Evolutionary conservation across 495 filamentous ascomycete species (phyloP).

Genomic region (Hyaloscypha bicolor): DNA sequence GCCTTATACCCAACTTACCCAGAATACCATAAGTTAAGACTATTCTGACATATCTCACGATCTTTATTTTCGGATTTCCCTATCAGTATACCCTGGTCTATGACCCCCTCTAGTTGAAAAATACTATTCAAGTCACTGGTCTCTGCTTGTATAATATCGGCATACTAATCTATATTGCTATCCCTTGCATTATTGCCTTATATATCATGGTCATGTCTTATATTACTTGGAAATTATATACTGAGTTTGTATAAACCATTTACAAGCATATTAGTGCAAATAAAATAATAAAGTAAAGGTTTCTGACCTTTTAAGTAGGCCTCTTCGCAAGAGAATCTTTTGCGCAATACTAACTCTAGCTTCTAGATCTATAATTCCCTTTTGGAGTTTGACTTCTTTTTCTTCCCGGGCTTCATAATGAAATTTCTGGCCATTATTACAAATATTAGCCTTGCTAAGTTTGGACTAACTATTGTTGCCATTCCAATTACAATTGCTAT

Average conservation of each 20-base stretch:
- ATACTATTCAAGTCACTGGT: slow-evolving; percentile 98
- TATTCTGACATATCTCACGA: slow-evolving; percentile 84
- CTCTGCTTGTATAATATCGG: slow-evolving; percentile 91
- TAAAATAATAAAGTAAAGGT: slow-evolving; percentile 92
- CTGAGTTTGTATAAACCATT: slow-evolving; percentile 99
- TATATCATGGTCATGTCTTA: slow-evolving; percentile 71
- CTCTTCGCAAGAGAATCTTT: neutral
- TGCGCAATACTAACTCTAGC: too few relatives aligned
- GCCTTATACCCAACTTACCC: slow-evolving; percentile 35
- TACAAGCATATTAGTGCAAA: slow-evolving; percentile 99
- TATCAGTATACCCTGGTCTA: slow-evolving; percentile 88
- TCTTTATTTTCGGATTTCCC: slow-evolving; percentile 97
- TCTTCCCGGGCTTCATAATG: slow-evolving; percentile 97
- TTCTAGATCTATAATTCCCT: slow-evolving; percentile 92
- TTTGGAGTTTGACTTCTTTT: slow-evolving; percentile 99
- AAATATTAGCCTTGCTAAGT: slow-evolving; percentile 64
- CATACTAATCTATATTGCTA: slow-evolving; percentile 88
- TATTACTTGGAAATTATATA: slow-evolving; percentile 91
- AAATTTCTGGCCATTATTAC: slow-evolving; percentile 95
- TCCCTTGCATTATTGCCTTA: slow-evolving; percentile 80
- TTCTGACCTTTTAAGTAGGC: slow-evolving; percentile 89
- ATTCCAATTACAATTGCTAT: slow-evolving; percentile 89
- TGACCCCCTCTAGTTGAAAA: slow-evolving; percentile 91
- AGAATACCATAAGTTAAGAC: slow-evolving; percentile 57
- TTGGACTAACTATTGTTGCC: slow-evolving; percentile 82